Percentiles rank a stretch among this genome's conserved stretches.
phyloP scores from a whole-genome alignment of 805 yeast species.

The Yamadazyma scolyti region DNA sequence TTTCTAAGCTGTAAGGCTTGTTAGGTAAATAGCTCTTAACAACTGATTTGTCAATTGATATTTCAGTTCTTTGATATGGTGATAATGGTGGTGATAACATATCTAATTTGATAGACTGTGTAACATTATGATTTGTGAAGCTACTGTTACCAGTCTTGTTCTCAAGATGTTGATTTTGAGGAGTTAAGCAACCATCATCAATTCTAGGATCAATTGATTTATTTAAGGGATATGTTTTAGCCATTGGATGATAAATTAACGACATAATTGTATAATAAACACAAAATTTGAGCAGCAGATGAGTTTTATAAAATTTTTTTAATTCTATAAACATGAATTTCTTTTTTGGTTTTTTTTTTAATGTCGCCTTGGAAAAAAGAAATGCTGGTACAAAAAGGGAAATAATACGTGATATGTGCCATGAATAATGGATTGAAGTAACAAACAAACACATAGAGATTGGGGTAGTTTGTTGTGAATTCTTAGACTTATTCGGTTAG shows the following conservation, averaged over 20 bases:
- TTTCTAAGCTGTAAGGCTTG: slow-evolving; percentile 46
- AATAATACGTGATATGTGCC: too few relatives aligned
- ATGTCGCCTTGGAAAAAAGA: slow-evolving; percentile 8
- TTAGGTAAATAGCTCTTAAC: slow-evolving; percentile 16
- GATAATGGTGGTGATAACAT: slow-evolving; percentile 47
- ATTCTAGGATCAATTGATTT: slow-evolving; percentile 9
- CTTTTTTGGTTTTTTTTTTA: slow-evolving; percentile 3
- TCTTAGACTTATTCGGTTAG: too few relatives aligned
- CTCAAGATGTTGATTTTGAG: slow-evolving; percentile 5
- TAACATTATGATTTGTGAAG: background rate
- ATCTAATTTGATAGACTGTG: slow-evolving; percentile 7
- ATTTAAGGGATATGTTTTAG: slow-evolving; percentile 24
- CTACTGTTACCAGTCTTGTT: background rate
- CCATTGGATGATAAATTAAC: slow-evolving; percentile 30
- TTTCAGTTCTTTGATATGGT: slow-evolving; percentile 28
- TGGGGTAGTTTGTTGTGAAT: too few relatives aligned
- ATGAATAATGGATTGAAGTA: too few relatives aligned
- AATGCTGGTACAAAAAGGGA: slow-evolving; percentile 1
- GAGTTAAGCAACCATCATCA: slow-evolving; percentile 10
- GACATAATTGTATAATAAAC: slow-evolving; percentile 16
- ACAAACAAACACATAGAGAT: too few relatives aligned
- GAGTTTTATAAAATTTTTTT: slow-evolving; percentile 7
- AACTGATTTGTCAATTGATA: slow-evolving; percentile 3
- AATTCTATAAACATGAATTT: slow-evolving; percentile 7
- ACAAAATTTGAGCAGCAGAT: slow-evolving; percentile 3